Evolutionary conservation across 768 basidiomycete genomes (phyloP), one percentile per base, ranked within the genome.

Genomic region (Hygrocybe coccinea): DNA sequence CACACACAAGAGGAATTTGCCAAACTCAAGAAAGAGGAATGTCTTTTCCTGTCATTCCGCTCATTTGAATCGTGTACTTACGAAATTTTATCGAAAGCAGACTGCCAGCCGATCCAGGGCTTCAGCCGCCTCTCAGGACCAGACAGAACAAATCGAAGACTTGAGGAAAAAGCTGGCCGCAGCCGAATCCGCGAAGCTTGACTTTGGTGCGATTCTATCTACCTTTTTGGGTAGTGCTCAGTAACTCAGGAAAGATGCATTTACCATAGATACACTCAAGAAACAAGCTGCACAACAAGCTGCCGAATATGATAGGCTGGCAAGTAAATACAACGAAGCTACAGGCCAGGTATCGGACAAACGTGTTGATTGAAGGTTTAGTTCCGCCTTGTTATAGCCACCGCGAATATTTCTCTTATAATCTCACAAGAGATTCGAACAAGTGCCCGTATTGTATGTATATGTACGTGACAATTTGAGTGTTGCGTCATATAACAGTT

Each of bases 1-100:
- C 85, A 91, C 61, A 82, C 86, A 1, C 91, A 95, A 70, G 94
- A 95, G 62, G 84, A 91, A 64, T 90, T 90, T 65, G 84, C 83
- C 17, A 86, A 88, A 63, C 68, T 97, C 57, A 93, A 95, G 77
- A 79, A 85, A 62, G 41, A 38, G 68, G 65, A n/a, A n/a, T n/a
- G n/a, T n/a, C n/a, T n/a, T n/a, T n/a, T 36, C 35, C 49, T 29
- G 38, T 11, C 34, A 12, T 50, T 34, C 21, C 22, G 17, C 43
- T 11, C 36, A 1, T 21, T 29, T 9, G n/a, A n/a, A n/a, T 17
- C 10, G n/a, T 48, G 7, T 14, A 46, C 22, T 39, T 17, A 21
- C 35, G 14, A 49, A 55, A 29, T 41, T 14, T 50, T 25, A 12
- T 37, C 35, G 15, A 14, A 12, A 24, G 47, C 51, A 62, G 66